Evolutionary conservation across 352 stramenopile species (phyloP), one percentile per base, ranked within the genome.

Genomic region (Thalassiosira hispida): DNA sequence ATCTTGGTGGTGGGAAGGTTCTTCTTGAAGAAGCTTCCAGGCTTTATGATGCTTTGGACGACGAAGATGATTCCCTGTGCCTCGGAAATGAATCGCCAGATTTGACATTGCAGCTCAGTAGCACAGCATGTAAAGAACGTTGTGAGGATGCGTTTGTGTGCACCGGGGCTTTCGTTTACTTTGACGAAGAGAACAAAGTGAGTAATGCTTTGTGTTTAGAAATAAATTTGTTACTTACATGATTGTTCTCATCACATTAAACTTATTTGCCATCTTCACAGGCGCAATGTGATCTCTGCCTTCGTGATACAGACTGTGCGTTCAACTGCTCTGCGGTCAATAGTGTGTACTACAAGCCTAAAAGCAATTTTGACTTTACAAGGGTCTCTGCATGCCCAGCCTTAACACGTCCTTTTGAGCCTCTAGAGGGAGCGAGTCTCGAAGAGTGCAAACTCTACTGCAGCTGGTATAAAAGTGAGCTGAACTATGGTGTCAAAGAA

Each of bases 361-460:
- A 16, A 9, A 56, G 38, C 11, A 68, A 53, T 22, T 68, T 68
- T 40, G 31, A 51, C 16, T 68, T 57, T 27, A 55, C 59, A 16
- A 68, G n/a, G 16, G 59, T 68, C 1, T 56, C 40, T n/a, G 59
- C 59, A 23, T 68, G 59, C 18, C 59, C 40, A 55, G 40, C 27
- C 23, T 44, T 68, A 14, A 16, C 40, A 14, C 59, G 59, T 5
- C 6, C 40, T 44, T 42, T 57, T 53, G 27, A 44, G 25, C 16
- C 25, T 12, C 11, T 68, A 2, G 23, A 62, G 33, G 55, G 55
- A 33, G 44, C 31, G 12, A 46, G 14, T 56, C 40, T 68, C 7
- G 59, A 68, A 40, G 59, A 68, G 56, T 68, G 59, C 40, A 68
- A 68, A 27, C 23, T 56, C 1, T 68, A 56, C 18, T 68, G 59